Percentiles rank a stretch among this genome's conserved stretches.
Evolutionary conservation across 2,329 filamentous ascomycete genomes (phyloP).

Genomic region (Clathrospora elynae): DNA sequence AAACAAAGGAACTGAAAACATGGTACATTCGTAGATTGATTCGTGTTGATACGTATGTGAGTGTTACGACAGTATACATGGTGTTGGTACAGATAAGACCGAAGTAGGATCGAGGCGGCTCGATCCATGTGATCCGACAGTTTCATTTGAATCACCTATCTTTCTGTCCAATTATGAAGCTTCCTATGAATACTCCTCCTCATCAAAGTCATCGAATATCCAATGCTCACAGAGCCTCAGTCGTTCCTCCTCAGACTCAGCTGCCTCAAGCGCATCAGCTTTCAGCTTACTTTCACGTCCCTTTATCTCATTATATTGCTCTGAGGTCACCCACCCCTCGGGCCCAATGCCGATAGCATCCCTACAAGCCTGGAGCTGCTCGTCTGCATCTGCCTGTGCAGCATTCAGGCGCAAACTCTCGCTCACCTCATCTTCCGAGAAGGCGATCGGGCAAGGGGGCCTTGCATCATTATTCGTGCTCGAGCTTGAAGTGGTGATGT

Average conservation of each 20-base stretch:
- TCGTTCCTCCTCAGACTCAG: constrained; percentile 30
- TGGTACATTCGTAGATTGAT: too few species aligned
- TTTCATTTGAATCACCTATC: too few species aligned
- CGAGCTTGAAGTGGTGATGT: constrained; percentile 9
- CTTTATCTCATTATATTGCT: constrained; percentile 30
- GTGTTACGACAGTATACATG: too few species aligned
- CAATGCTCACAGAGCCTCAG: constrained; percentile 28
- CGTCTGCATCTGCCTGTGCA: constrained; percentile 31
- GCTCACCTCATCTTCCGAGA: constrained; percentile 25
- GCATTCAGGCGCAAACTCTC: constrained; percentile 28
- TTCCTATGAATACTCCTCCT: constrained; percentile 38
- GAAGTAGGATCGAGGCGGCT: too few species aligned
- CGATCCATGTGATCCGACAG: too few species aligned
- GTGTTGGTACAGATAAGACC: too few species aligned
- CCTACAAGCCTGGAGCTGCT: constrained; percentile 30
- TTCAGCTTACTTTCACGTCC: constrained; percentile 24
- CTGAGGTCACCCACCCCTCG: constrained; percentile 37
- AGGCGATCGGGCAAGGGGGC: constrained; percentile 29
- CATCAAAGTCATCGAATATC: constrained; percentile 43
- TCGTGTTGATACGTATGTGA: too few species aligned
- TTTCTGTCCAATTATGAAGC: too few species aligned
- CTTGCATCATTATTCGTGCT: constrained; percentile 7
- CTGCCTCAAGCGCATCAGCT: constrained; percentile 27
- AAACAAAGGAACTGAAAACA: too few species aligned
- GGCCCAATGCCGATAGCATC: constrained; percentile 31